Percentiles rank a stretch among this genome's conserved stretches.
Conservation (phyloP, 2,329 filamentous ascomycete species). For the Diplodia intermedia region DNA sequence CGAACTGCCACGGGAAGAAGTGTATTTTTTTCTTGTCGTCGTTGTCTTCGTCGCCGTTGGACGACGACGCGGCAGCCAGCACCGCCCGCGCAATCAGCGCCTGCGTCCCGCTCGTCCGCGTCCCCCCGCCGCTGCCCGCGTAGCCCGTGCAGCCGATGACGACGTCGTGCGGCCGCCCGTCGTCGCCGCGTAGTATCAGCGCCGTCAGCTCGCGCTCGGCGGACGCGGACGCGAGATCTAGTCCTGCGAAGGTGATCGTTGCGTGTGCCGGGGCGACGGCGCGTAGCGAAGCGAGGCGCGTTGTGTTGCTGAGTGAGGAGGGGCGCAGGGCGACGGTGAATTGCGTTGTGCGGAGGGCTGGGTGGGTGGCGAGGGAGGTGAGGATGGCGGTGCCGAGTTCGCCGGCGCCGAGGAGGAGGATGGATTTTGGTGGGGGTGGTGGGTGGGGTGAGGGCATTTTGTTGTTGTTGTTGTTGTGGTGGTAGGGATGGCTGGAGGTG, state of each 20-base stretch:
- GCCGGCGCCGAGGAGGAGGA: constrained; percentile 71
- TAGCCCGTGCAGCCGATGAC: constrained; percentile 70
- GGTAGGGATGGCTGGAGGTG: background rate
- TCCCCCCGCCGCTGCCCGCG: constrained; percentile 51
- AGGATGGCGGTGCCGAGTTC: constrained; percentile 68
- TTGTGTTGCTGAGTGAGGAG: constrained; percentile 50
- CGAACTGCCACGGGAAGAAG: constrained; percentile 77
- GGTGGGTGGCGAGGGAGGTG: constrained; percentile 51
- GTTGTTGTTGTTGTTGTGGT: background rate
- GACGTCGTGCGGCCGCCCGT: constrained; percentile 57
- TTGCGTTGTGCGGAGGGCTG: constrained; percentile 52
- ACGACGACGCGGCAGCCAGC: constrained; percentile 48
- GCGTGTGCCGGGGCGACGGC: background rate
- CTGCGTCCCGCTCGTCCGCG: constrained; percentile 56
- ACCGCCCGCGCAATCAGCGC: constrained; percentile 64
- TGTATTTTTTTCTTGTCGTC: constrained; percentile 31
- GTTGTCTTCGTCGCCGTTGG: constrained; percentile 39
- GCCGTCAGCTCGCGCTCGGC: constrained; percentile 41
- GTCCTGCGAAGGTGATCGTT: constrained; percentile 40
- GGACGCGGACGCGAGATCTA: constrained; percentile 54
- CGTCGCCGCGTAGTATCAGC: constrained; percentile 47
- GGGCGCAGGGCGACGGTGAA: constrained; percentile 64
- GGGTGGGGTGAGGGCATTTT: background rate
- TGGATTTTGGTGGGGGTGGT: constrained; percentile 30
- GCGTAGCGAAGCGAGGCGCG: constrained; percentile 36